Base-by-base conservation (phyloP, 352 stramenopile species). In the Globisporangium spiculum region DNA sequence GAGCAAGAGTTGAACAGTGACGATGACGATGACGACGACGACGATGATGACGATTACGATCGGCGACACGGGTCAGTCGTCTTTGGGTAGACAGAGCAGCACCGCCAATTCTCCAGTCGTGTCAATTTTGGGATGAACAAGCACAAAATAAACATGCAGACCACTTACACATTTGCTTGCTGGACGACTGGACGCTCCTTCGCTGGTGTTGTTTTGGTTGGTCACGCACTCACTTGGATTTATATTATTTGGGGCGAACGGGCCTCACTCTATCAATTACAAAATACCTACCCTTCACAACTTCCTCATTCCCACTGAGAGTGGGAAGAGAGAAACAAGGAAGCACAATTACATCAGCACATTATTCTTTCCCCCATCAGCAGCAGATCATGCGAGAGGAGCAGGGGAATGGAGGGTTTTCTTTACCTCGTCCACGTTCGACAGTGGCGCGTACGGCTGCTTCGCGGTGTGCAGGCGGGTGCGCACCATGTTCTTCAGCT, bases 401-500 rank as follows among this genome's bases (percentile, higher is more conserved):
- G 56, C 27, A 63, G 32, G 32, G n/a, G 66, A 38, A 57, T n/a
- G 50, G 24, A 46, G 58, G 50, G 59, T 22, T 58, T 66, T 38
- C 60, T 67, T 66, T 77, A 75, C 72, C 69, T 90, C 77, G 57
- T 86, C 79, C 60, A 84, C 65, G 68, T 91, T 92, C 34, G 81
- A 88, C 66, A 94, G 71, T 18, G 82, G 84, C 22, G 73, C 84
- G 63, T 92, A 94, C 30, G 80, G 78, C 68, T 80, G 82, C 38
- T 86, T 83, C 16, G 79, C 74, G 44, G 83, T 83, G 70, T 79
- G 83, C 20, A 85, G 54, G 52, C 82, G 86, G 53, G 80, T 72
- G 48, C 84, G 77, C 58, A 94, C 78, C 36, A 92, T 69, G 60
- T 91, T 91, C 76, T 92, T 92, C 10, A 92, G 71, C 52, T 92